Conservation (phyloP, 2,329 filamentous ascomycete genomes). For the Alternaria consortialis region DNA sequence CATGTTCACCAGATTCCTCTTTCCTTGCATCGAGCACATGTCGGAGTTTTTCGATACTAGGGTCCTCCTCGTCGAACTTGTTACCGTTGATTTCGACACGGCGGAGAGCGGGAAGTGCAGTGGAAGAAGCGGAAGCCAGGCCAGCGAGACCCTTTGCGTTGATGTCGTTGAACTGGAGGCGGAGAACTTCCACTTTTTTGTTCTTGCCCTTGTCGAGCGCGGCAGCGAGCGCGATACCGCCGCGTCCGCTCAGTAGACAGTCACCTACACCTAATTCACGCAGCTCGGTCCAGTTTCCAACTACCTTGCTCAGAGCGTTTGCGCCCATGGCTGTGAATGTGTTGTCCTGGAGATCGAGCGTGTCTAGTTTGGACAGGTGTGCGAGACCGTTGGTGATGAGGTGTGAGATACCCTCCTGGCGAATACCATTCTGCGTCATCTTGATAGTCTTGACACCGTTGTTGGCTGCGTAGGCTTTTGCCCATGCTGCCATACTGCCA, state of each 20-base stretch:
- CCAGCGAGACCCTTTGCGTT: slow-evolving; percentile 76
- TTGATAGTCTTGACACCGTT: slow-evolving; percentile 82
- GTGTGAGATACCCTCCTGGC: slow-evolving; percentile 87
- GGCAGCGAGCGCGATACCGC: slow-evolving; percentile 75
- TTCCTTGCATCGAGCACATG: slow-evolving; percentile 76
- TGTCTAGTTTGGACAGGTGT: slow-evolving; percentile 72
- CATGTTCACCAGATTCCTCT: slow-evolving; percentile 62
- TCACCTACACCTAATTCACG: slow-evolving; percentile 89
- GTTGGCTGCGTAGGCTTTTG: slow-evolving; percentile 84
- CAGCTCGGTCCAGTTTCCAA: slow-evolving; percentile 77
- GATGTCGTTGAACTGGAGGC: slow-evolving; percentile 95
- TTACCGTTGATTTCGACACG: slow-evolving; percentile 96
- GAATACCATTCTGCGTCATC: slow-evolving; percentile 98
- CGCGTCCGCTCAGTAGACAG: slow-evolving; percentile 81
- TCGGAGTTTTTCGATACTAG: slow-evolving; percentile 72
- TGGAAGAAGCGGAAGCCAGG: slow-evolving; percentile 71
- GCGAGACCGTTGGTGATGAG: slow-evolving; percentile 81
- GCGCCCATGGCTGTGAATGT: slow-evolving; percentile 88
- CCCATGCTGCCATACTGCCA: slow-evolving; percentile 96
- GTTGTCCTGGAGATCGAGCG: slow-evolving; percentile 95
- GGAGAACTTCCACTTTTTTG: slow-evolving; percentile 78
- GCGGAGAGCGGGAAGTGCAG: slow-evolving; percentile 76
- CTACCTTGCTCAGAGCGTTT: slow-evolving; percentile 77
- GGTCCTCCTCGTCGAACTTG: slow-evolving; percentile 88
- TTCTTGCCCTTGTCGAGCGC: slow-evolving; percentile 81